Percentiles rank a stretch among this genome's conserved stretches.
These are phyloP conservation scores for Ulmus americana DNA, from an alignment of 331 rosid genomes.

Conservation along the genomic window DNA sequence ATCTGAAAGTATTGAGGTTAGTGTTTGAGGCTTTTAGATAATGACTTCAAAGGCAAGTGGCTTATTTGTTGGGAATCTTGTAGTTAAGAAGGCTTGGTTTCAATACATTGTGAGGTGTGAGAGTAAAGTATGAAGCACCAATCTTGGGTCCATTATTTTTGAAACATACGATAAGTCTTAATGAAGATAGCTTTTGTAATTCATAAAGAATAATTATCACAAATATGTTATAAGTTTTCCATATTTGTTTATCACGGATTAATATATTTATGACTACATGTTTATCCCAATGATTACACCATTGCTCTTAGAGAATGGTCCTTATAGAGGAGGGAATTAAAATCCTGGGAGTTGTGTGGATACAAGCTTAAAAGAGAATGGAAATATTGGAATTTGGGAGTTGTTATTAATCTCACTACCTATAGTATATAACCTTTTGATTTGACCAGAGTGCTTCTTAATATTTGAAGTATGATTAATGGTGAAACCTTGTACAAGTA, in stretches of 20 bases:
- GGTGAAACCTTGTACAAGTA: no score
- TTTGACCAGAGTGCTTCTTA: no score
- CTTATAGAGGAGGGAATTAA: background rate
- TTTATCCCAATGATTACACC: background rate
- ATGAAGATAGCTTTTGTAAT: background rate
- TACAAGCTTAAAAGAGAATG: no score
- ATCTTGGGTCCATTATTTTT: slow-evolving; percentile 15
- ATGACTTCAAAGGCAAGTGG: slow-evolving; percentile 17
- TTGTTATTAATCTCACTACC: no score
- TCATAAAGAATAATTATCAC: background rate
- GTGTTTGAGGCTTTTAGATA: slow-evolving; percentile 23
- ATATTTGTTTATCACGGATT: background rate
- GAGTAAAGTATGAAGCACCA: slow-evolving; percentile 7
- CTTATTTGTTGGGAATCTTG: slow-evolving; percentile 13
- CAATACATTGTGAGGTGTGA: background rate
- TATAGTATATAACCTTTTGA: no score
- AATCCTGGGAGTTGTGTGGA: no score
- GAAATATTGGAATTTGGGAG: no score
- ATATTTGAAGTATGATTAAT: no score
- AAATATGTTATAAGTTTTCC: slow-evolving; percentile 3
- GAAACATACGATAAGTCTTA: background rate
- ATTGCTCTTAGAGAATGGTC: background rate
- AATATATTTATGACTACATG: background rate
- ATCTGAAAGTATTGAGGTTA: slow-evolving; percentile 95
- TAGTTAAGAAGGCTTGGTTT: slow-evolving; percentile 17